phyloP scores from a whole-genome alignment of 2,329 filamentous ascomycete genomes.

The Kalmusia sp. region DNA sequence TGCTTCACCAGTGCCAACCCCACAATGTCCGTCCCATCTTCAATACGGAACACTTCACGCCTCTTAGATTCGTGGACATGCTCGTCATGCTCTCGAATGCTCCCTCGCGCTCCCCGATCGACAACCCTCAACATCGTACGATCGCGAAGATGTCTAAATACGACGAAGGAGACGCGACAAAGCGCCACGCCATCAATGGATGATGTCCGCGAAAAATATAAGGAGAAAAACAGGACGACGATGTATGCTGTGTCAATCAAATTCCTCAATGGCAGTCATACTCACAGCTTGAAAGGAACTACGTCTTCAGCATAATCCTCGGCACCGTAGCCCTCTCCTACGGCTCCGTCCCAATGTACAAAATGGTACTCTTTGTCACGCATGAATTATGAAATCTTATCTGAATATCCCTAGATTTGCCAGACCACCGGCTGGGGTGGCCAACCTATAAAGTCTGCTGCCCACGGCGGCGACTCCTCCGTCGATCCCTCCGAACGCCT shows the following conservation, averaged over 20 bases:
- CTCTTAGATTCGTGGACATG: constrained; percentile 46
- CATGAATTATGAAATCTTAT: not conserved
- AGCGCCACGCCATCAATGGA: constrained; percentile 65
- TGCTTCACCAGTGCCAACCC: constrained; percentile 10
- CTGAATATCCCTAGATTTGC: constrained; percentile 68
- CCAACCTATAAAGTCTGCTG: constrained; percentile 83
- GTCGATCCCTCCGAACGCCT: constrained; percentile 77
- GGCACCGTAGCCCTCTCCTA: constrained; percentile 83
- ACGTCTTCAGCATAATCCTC: constrained; percentile 77
- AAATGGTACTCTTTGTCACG: constrained; percentile 66
- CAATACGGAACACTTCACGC: constrained; percentile 26
- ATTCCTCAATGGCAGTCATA: not conserved
- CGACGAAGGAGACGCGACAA: constrained; percentile 37
- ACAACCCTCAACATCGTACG: constrained; percentile 25
- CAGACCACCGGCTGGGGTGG: constrained; percentile 91
- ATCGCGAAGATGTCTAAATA: constrained; percentile 41
- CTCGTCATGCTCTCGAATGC: constrained; percentile 42
- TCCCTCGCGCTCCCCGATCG: constrained; percentile 21
- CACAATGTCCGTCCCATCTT: constrained; percentile 37
- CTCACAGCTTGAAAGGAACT: constrained; percentile 61
- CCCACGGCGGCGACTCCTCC: constrained; percentile 63
- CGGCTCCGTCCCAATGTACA: constrained; percentile 85
- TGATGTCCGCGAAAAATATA: constrained; percentile 68
- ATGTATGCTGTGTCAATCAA: constrained; percentile 53
- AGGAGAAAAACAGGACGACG: constrained; percentile 71